These are phyloP conservation scores for Mycena amicta DNA, from an alignment of 768 basidiomycete species.

Conservation along the genomic window DNA sequence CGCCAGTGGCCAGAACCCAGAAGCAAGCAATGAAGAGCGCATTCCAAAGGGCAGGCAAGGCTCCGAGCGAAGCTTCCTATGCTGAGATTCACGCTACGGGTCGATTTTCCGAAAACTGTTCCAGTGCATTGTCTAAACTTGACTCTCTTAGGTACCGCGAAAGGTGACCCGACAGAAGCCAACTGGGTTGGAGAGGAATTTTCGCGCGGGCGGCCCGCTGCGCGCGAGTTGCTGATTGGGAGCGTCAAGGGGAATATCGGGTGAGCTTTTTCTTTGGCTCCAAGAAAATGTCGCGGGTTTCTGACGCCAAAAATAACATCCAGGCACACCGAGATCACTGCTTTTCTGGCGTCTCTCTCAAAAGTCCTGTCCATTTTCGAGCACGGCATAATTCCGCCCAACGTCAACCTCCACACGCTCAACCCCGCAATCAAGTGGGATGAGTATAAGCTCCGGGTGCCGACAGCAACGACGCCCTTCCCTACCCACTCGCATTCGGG, in stretches of 20 bases:
- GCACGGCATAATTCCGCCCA: conserved; percentile 30
- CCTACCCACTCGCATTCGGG: neutral
- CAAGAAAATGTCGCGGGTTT: no score
- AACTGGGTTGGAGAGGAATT: conserved; percentile 37
- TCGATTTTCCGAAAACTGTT: no score
- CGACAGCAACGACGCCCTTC: conserved; percentile 23
- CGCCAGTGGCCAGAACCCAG: conserved; percentile 35
- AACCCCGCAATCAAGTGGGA: conserved; percentile 39
- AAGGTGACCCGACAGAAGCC: conserved; percentile 45
- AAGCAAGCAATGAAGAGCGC: conserved; percentile 33
- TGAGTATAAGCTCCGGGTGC: conserved; percentile 31
- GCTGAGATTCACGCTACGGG: conserved; percentile 47
- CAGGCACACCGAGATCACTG: conserved; percentile 37
- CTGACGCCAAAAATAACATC: no score
- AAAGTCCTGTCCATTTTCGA: conserved; percentile 38
- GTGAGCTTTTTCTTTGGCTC: no score
- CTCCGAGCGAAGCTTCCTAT: conserved; percentile 38
- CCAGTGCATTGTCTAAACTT: neutral
- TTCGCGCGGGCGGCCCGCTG: conserved; percentile 22
- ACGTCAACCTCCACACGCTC: conserved; percentile 28
- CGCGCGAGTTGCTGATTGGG: conserved; percentile 35
- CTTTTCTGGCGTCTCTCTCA: conserved; percentile 38
- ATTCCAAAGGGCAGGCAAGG: conserved; percentile 24
- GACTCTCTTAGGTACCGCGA: conserved; percentile 32
- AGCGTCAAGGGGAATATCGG: conserved; percentile 43